Percentiles rank a stretch among this genome's conserved stretches.
Evolutionary conservation across 2,329 filamentous ascomycete species (phyloP).

Genomic region (Hypoxylon sp.): DNA sequence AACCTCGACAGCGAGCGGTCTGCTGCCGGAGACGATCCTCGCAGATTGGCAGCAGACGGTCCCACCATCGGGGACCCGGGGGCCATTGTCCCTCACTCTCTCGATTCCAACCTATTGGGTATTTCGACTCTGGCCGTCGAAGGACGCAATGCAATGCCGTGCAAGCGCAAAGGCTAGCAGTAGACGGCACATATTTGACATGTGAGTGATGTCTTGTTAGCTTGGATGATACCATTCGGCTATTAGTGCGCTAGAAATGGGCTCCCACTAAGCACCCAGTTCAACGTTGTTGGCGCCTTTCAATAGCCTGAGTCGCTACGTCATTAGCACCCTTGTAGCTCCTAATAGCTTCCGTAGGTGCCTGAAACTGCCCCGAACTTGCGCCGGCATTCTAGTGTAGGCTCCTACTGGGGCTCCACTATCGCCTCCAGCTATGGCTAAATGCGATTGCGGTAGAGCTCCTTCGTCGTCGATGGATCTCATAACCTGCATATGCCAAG

Average conservation of each 20-base stretch:
- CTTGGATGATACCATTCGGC: conserved; percentile 31
- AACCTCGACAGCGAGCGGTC: conserved; percentile 46
- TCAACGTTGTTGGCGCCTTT: not conserved
- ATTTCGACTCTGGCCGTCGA: conserved; percentile 10
- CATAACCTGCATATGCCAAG: not conserved
- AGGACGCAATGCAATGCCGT: conserved; percentile 21
- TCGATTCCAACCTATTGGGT: conserved; percentile 7
- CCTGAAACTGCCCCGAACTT: conserved; percentile 17
- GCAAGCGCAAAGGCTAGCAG: conserved; percentile 25
- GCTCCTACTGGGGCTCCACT: not conserved
- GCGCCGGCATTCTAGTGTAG: not conserved
- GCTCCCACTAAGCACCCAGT: not conserved
- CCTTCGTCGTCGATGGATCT: not conserved
- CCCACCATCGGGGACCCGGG: conserved; percentile 38
- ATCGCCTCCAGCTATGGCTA: not conserved
- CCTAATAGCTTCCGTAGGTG: not conserved
- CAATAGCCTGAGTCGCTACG: conserved; percentile 13
- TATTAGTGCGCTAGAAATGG: conserved; percentile 6
- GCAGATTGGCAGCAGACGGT: conserved; percentile 32
- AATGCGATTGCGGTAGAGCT: not conserved
- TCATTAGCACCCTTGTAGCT: conserved; percentile 18
- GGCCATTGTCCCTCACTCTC: conserved; percentile 22
- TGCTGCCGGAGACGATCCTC: conserved; percentile 42
- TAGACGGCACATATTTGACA: conserved; percentile 15
- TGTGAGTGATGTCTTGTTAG: conserved; percentile 34